A percentile compares a stretch with the other conserved stretches of the same genome.
Conservation (phyloP, 176 grass and related monocot species). For the Miscanthus lutarioriparius region DNA sequence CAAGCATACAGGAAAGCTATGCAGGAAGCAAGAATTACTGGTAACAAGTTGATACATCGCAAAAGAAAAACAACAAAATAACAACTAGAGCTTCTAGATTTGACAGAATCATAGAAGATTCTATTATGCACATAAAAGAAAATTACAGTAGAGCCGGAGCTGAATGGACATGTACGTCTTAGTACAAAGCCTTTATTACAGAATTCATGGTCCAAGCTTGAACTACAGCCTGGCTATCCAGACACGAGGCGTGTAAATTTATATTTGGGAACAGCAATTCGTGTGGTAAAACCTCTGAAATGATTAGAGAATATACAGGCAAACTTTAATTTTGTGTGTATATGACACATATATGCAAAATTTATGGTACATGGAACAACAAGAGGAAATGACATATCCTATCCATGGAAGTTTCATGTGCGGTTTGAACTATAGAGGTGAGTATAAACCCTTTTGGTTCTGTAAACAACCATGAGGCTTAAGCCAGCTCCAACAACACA, state of each 20-base stretch:
- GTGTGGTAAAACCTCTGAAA: conserved; percentile 28
- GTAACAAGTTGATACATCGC: conserved; percentile 20
- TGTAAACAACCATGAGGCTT: conserved; percentile 67
- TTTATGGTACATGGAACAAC: conserved; percentile 29
- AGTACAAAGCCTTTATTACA: neutral
- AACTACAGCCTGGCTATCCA: neutral
- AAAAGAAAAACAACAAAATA: neutral
- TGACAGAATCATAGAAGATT: neutral
- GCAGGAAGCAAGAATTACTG: conserved; percentile 2
- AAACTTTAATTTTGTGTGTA: conserved; percentile 22
- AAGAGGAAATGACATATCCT: neutral
- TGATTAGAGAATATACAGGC: conserved; percentile 28
- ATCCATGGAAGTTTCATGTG: conserved; percentile 45
- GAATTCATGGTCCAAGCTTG: conserved; percentile 5
- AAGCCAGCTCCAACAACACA: conserved; percentile 61
- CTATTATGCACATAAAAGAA: conserved; percentile 16
- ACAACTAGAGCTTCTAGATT: neutral
- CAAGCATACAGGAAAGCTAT: neutral
- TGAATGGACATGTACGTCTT: conserved; percentile 5
- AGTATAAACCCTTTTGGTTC: conserved; percentile 64
- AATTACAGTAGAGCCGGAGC: neutral
- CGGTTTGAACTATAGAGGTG: conserved; percentile 48
- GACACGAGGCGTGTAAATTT: neutral
- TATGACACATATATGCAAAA: conserved; percentile 24
- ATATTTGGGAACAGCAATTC: neutral